phyloP scores from a whole-genome alignment of 1,284 basidiomycete species.

The Trichosporon ovoides region DNA sequence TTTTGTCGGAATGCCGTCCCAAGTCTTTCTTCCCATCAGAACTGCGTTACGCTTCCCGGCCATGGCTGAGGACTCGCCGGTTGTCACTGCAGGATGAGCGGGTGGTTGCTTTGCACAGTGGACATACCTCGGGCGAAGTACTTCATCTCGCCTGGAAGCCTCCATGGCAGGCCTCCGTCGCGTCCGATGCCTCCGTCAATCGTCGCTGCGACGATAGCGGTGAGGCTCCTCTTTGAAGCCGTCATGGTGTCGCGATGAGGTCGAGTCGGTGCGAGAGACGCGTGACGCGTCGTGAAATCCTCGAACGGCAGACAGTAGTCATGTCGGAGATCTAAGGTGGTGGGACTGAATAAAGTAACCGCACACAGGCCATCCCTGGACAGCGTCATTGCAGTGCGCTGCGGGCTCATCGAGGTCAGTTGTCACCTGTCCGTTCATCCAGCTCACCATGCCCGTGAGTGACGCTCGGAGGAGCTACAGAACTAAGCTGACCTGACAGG shows the following conservation, averaged over 20 bases:
- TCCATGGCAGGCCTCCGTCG: constrained; percentile 75
- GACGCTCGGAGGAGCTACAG: no score
- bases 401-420: background rate
- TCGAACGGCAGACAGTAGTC: background rate
- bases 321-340: background rate
- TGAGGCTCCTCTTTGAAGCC: constrained; percentile 51
- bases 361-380: background rate
- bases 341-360: background rate
- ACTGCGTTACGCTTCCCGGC: constrained; percentile 62
- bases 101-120: background rate
- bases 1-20: constrained; percentile 91
- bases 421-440: constrained; percentile 3
- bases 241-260: background rate
- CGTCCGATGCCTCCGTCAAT: constrained; percentile 81
- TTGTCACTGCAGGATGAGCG: constrained; percentile 35
- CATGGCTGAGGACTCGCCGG: constrained; percentile 24
- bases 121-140: constrained; percentile 71
- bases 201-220: constrained; percentile 90
- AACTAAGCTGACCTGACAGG: constrained; percentile 53
- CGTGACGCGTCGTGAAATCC: constrained; percentile 4
- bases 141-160: constrained; percentile 80
- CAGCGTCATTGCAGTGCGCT: constrained; percentile 17
- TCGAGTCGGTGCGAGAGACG: background rate
- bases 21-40: constrained; percentile 95
- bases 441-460: constrained; percentile 26